A percentile compares a stretch with the other conserved stretches of the same genome.
These are phyloP conservation scores for Dalbergia oliveri DNA, from an alignment of 306 rosid species.

Conservation along the genomic window DNA sequence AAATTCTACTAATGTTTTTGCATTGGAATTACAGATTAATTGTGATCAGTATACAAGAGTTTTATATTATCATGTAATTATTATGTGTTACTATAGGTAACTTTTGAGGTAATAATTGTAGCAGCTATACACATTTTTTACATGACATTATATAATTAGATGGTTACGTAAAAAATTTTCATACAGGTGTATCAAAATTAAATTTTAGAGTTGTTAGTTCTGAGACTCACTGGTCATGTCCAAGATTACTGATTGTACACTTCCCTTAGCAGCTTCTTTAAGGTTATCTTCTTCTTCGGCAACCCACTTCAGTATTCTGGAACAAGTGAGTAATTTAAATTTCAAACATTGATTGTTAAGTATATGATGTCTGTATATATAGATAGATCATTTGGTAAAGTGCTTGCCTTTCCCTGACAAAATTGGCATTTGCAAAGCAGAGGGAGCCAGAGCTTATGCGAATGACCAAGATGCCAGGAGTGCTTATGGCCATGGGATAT, in stretches of 20 bases:
- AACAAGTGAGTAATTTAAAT: slow-evolving; percentile 25
- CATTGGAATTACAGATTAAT: background rate
- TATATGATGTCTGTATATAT: too few species aligned
- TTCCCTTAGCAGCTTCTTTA: slow-evolving; percentile 52
- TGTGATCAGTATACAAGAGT: too few species aligned
- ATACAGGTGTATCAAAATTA: too few species aligned
- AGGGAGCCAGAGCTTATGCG: slow-evolving; percentile 79
- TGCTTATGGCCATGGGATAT: slow-evolving; percentile 80
- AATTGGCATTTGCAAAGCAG: slow-evolving; percentile 89
- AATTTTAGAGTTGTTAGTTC: background rate
- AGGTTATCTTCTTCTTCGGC: slow-evolving; percentile 54
- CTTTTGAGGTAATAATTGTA: too few species aligned
- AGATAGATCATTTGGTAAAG: background rate
- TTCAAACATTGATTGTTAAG: background rate
- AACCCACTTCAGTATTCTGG: slow-evolving; percentile 70
- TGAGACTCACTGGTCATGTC: slow-evolving; percentile 84
- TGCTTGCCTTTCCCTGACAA: slow-evolving; percentile 75
- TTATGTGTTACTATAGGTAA: too few species aligned
- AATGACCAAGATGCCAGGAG: slow-evolving; percentile 67
- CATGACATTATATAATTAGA: too few species aligned
- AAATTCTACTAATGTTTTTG: slow-evolving; percentile 9
- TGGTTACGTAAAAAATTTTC: too few species aligned
- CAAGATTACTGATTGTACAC: slow-evolving; percentile 61
- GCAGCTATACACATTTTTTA: too few species aligned
- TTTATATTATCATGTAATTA: too few species aligned